A percentile compares a stretch with the other conserved stretches of the same genome.
phyloP scores from a whole-genome alignment of 345 rosid genomes.

The Sonneratia alba region DNA sequence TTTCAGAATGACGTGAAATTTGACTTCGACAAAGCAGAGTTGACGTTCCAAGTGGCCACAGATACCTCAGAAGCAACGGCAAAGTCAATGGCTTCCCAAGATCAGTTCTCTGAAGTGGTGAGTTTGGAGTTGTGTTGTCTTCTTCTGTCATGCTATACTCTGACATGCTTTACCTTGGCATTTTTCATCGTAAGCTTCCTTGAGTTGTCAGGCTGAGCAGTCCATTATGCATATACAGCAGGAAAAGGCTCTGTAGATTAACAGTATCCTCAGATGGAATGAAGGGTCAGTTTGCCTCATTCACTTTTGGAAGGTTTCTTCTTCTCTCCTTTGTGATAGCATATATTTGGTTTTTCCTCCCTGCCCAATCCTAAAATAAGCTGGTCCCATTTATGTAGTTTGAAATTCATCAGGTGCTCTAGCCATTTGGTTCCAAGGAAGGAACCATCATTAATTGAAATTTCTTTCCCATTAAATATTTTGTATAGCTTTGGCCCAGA shows the following conservation, averaged over 20 bases:
- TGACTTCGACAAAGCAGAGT: constrained; percentile 28
- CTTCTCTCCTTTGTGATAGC: background rate
- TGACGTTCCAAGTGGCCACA: constrained; percentile 37
- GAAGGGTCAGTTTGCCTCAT: background rate
- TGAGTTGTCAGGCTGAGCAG: constrained; percentile 5
- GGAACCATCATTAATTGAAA: too few relatives aligned
- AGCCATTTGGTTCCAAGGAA: too few relatives aligned
- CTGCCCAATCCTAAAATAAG: background rate
- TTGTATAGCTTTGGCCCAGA: background rate
- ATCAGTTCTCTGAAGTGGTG: constrained; percentile 33
- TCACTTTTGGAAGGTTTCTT: too few relatives aligned
- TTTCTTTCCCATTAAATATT: background rate
- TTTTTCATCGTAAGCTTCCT: background rate
- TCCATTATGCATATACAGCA: background rate
- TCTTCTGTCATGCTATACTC: background rate
- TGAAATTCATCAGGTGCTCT: too few relatives aligned
- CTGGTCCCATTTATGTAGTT: too few relatives aligned
- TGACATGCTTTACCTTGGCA: background rate
- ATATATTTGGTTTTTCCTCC: background rate
- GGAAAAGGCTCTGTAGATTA: constrained; percentile 1
- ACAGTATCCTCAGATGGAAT: background rate
- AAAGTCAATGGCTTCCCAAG: constrained; percentile 35
- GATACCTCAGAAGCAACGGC: constrained; percentile 34
- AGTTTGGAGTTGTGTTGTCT: constrained; percentile 12
- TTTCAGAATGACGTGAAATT: constrained; percentile 40